phyloP scores from a whole-genome alignment of 2,329 filamentous ascomycete genomes.

The Chalara sp. region DNA sequence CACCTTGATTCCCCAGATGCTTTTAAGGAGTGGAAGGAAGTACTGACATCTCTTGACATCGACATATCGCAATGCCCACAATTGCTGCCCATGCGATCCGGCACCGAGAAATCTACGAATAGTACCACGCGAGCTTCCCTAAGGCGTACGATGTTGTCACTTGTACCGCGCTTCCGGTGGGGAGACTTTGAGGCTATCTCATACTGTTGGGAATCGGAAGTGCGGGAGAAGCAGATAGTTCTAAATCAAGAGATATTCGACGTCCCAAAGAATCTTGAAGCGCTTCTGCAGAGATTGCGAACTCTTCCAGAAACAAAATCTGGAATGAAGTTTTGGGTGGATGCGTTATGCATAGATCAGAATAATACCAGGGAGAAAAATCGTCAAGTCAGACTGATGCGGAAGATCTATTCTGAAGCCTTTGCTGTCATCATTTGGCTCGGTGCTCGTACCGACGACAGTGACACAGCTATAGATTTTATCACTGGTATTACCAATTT shows the following conservation, averaged over 20 bases:
- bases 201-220: constrained; percentile 5
- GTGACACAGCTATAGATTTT: constrained; percentile 1
- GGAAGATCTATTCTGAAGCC: constrained; percentile 16
- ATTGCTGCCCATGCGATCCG: not conserved
- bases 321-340: constrained; percentile 5
- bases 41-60: not conserved
- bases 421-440: constrained; percentile 17
- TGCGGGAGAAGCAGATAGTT: not conserved
- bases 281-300: constrained; percentile 3
- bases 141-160: not conserved
- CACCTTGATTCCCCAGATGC: not conserved
- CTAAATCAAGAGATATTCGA: not conserved
- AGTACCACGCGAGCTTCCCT: not conserved
- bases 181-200: constrained; percentile 6
- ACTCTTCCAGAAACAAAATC: constrained; percentile 1
- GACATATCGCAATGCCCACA: not conserved
- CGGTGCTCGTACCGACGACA: constrained; percentile 3
- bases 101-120: not conserved
- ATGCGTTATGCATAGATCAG: constrained; percentile 15
- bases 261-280: constrained; percentile 5
- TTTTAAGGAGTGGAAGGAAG: not conserved
- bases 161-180: constrained; percentile 2
- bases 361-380: constrained; percentile 14
- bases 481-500: not conserved
- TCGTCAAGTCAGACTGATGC: constrained; percentile 20